Conservation (phyloP, 164 flowering plant species). For the Cinnamomum micranthum region DNA sequence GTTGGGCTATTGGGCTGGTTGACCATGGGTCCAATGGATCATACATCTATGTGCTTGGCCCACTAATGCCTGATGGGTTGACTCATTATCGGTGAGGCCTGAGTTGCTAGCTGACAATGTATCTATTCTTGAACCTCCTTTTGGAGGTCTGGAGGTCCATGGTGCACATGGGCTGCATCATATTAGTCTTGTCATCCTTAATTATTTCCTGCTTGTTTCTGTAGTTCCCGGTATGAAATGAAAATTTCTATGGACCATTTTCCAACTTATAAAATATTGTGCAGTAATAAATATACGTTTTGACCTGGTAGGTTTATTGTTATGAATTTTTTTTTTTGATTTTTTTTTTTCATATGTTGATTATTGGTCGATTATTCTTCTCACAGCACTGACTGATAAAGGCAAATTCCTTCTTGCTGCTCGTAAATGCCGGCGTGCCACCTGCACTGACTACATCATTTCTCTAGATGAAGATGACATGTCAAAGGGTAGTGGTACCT, state of each 20-base stretch:
- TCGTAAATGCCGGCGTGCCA: slow-evolving; percentile 54
- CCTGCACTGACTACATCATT: slow-evolving; percentile 63
- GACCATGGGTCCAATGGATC: no score
- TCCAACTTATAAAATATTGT: not conserved
- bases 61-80: no score
- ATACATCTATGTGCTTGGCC: no score
- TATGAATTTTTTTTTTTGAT: not conserved
- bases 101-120: no score
- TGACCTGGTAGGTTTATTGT: not conserved
- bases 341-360: not conserved
- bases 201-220: not conserved
- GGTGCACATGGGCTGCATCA: not conserved
- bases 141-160: no score
- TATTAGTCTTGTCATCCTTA: not conserved
- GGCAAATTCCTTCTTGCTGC: slow-evolving; percentile 82
- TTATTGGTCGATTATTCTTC: not conserved
- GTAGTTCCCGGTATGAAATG: not conserved
- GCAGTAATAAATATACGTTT: not conserved
- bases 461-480: slow-evolving; percentile 58
- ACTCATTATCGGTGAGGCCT: no score
- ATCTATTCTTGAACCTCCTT: no score
- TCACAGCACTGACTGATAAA: slow-evolving; percentile 56
- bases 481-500: slow-evolving; percentile 57
- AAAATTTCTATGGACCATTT: not conserved
- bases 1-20: no score